Evolutionary conservation across 768 basidiomycete species (phyloP).

Genomic region (Phylloporus scabripes): DNA sequence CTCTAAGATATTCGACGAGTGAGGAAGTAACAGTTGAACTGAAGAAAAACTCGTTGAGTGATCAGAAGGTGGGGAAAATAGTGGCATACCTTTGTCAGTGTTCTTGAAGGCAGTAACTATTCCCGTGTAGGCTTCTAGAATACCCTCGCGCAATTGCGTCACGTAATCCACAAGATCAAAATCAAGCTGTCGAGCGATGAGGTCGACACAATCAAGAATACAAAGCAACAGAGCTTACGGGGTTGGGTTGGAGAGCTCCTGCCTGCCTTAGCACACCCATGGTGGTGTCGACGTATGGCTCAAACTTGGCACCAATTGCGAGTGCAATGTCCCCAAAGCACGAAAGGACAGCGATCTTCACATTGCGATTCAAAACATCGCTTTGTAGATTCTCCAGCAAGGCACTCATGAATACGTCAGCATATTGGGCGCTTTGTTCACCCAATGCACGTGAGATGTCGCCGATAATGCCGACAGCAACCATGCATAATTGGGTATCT

Average conservation of each 20-base stretch:
- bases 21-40: constrained; percentile 47
- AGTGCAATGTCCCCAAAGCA: constrained; percentile 97
- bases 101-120: constrained; percentile 88
- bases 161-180: constrained; percentile 93
- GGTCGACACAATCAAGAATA: not conserved
- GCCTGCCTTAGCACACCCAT: constrained; percentile 92
- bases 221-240: constrained; percentile 44
- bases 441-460: constrained; percentile 95
- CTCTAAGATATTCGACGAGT: constrained; percentile 71
- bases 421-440: constrained; percentile 77
- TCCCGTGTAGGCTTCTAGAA: constrained; percentile 94
- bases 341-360: constrained; percentile 94
- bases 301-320: constrained; percentile 80
- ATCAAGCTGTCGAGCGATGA: constrained; percentile 51
- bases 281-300: constrained; percentile 84
- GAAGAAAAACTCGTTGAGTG: constrained; percentile 1
- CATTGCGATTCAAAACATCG: constrained; percentile 83
- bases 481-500: constrained; percentile 92
- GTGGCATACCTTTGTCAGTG: constrained; percentile 59
- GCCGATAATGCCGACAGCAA: constrained; percentile 92
- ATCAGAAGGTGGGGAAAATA: not conserved
- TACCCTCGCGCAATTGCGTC: constrained; percentile 83
- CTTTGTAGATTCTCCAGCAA: constrained; percentile 89
- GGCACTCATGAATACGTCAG: constrained; percentile 85
- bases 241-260: constrained; percentile 80